Percentiles rank a stretch among this genome's conserved stretches.
phyloP scores from a whole-genome alignment of 2,329 filamentous ascomycete genomes.

The Aspergillus persii region DNA sequence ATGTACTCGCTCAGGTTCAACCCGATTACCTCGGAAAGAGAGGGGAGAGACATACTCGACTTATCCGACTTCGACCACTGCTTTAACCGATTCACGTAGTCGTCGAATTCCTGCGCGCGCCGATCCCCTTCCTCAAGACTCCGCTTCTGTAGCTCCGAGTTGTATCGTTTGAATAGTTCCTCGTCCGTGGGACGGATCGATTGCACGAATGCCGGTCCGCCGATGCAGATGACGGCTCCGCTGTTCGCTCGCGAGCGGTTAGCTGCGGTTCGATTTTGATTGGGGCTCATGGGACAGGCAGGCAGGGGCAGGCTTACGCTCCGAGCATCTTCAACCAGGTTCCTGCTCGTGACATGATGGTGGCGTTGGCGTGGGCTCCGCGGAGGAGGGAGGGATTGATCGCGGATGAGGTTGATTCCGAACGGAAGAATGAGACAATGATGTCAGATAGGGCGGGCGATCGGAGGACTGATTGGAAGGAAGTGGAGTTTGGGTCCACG shows the following conservation, averaged over 20 bases:
- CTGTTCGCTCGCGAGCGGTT: slow-evolving; percentile 46
- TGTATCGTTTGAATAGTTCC: slow-evolving; percentile 86
- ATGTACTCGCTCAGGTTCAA: too few relatives aligned
- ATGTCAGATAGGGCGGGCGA: not conserved
- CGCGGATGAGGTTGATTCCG: not conserved
- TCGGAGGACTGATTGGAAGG: not conserved
- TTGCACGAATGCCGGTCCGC: slow-evolving; percentile 79
- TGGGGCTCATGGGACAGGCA: too few relatives aligned
- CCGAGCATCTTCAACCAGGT: slow-evolving; percentile 67
- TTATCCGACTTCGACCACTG: slow-evolving; percentile 88
- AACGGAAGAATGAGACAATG: slow-evolving; percentile 1
- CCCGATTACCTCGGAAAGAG: too few relatives aligned
- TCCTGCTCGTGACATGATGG: slow-evolving; percentile 44
- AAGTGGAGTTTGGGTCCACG: not conserved
- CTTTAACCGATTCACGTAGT: slow-evolving; percentile 81
- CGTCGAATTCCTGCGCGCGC: slow-evolving; percentile 80
- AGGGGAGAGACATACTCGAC: slow-evolving; percentile 63
- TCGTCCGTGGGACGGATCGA: slow-evolving; percentile 76
- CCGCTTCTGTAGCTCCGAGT: slow-evolving; percentile 86
- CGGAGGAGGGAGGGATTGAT: not conserved
- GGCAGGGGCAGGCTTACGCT: slow-evolving; percentile 55
- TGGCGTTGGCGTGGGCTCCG: slow-evolving; percentile 6
- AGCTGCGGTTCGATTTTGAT: not conserved
- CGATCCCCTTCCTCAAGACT: slow-evolving; percentile 76
- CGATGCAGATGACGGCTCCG: slow-evolving; percentile 68